These are phyloP conservation scores for Aureobasidium sp. DNA, from an alignment of 2,329 filamentous ascomycete genomes.

Conservation along the genomic window DNA sequence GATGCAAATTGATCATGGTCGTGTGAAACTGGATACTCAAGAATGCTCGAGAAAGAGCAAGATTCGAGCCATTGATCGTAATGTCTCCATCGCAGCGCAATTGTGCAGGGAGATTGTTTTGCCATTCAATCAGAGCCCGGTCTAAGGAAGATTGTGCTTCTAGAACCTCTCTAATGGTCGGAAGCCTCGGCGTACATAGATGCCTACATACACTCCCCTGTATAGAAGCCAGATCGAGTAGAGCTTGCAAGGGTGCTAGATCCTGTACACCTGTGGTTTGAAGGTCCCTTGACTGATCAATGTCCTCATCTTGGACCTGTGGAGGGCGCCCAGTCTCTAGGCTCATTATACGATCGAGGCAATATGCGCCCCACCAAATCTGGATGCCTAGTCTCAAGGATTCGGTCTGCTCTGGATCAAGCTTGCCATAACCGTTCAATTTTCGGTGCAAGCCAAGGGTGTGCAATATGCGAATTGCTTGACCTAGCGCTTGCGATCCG, in stretches of 20 bases:
- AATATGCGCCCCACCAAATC: slow-evolving; percentile 1
- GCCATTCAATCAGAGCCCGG: not conserved
- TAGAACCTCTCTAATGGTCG: not conserved
- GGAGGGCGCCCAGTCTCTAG: not conserved
- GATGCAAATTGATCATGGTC: slow-evolving; percentile 6
- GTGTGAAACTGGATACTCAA: not conserved
- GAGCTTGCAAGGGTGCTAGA: not conserved
- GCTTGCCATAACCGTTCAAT: not conserved
- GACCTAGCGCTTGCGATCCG: not conserved
- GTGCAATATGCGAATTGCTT: slow-evolving; percentile 4
- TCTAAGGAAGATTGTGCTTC: not conserved
- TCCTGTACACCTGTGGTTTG: not conserved
- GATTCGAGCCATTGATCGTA: slow-evolving; percentile 12
- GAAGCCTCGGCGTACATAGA: not conserved
- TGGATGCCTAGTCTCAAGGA: not conserved
- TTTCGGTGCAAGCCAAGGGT: not conserved
- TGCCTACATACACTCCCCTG: not conserved
- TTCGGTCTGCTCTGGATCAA: not conserved
- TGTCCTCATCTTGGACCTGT: not conserved
- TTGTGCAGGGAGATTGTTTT: not conserved
- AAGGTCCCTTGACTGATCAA: not conserved
- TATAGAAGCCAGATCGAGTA: not conserved
- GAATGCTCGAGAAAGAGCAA: not conserved
- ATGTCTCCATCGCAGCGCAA: not conserved
- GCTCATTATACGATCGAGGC: not conserved